Conservation (phyloP, 352 stramenopile species). For the Phytophthora cactorum region DNA sequence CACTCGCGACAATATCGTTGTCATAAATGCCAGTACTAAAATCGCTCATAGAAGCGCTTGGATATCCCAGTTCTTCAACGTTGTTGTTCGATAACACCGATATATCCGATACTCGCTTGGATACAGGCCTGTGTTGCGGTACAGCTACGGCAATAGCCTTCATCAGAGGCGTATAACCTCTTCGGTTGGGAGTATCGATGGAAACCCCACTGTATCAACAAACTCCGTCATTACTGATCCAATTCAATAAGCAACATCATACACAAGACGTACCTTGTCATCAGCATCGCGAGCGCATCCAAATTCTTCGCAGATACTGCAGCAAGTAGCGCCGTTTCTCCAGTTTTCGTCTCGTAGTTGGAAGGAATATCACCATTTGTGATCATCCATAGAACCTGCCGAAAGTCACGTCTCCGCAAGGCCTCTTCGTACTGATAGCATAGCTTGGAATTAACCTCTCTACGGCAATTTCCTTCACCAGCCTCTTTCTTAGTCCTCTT, state of each 20-base stretch:
- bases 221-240: not conserved
- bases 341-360: slow-evolving; percentile 58
- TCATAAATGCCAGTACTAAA: slow-evolving; percentile 38
- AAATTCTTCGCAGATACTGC: slow-evolving; percentile 55
- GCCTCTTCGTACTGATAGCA: slow-evolving; percentile 54
- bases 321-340: slow-evolving; percentile 66
- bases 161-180: slow-evolving; percentile 79
- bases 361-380: slow-evolving; percentile 55
- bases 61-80: slow-evolving; percentile 7
- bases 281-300: slow-evolving; percentile 47
- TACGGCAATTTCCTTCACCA: not conserved
- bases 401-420: slow-evolving; percentile 65
- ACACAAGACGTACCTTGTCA: slow-evolving; percentile 45
- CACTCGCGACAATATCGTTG: slow-evolving; percentile 51
- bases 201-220: slow-evolving; percentile 51
- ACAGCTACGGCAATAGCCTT: slow-evolving; percentile 67
- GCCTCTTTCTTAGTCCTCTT: slow-evolving; percentile 4
- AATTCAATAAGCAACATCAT: not conserved
- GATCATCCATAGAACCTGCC: slow-evolving; percentile 73
- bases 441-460: slow-evolving; percentile 20
- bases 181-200: slow-evolving; percentile 54
- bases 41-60: not conserved
- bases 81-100: slow-evolving; percentile 20
- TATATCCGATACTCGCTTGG: slow-evolving; percentile 1
- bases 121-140: slow-evolving; percentile 9